Evolutionary conservation across 2,329 filamentous ascomycete species (phyloP), one percentile per base, ranked within the genome.

Genomic region (Claviceps sp.): DNA sequence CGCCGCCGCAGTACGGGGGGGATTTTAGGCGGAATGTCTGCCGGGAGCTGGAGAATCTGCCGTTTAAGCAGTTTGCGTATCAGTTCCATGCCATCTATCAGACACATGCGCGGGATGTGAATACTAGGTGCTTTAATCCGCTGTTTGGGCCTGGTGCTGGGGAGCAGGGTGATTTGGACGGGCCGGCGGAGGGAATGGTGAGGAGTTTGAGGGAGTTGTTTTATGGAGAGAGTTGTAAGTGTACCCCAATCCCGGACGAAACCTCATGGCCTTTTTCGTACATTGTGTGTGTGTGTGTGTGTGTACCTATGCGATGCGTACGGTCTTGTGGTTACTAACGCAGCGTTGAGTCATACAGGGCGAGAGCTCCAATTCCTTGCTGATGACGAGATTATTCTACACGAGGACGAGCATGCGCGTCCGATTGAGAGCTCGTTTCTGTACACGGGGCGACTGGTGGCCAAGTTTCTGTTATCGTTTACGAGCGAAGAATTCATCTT

Each of bases 51-150:
- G 77, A 81, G 60, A 77, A 78, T 57, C 67, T 80, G 67, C 77
- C 77, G 0, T 81, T 81, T 60, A 76, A 73, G 63, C 77, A 81
- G 63, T 79, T 81, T 58, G 75, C 74, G 3, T 78, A 76, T 56
- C 76, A 79, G 63, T 81, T 81, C 60, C 77, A 81, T 62, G 72
- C 78, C 59, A 70, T 78, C 52, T 81, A 78, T 58, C 76, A 79
- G 66, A 80, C 77, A 19, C 75, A 79, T 60, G 70, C 68, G 51
- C 68, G 68, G 56, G 74, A 78, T 55, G 67, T 68, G 3, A 70
- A 70, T 44, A 62, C 69, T 7, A 74, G 68, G 62, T 68, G 76
- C 48, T 81, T 79, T 59, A 81, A 80, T 57, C 77, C 77, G 17
- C 61, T 81, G n/a, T 56, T 73, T 7, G 75, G 79, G 57, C 62